Conservation (phyloP, 1,284 basidiomycete species). For the Earliella scabrosa region DNA sequence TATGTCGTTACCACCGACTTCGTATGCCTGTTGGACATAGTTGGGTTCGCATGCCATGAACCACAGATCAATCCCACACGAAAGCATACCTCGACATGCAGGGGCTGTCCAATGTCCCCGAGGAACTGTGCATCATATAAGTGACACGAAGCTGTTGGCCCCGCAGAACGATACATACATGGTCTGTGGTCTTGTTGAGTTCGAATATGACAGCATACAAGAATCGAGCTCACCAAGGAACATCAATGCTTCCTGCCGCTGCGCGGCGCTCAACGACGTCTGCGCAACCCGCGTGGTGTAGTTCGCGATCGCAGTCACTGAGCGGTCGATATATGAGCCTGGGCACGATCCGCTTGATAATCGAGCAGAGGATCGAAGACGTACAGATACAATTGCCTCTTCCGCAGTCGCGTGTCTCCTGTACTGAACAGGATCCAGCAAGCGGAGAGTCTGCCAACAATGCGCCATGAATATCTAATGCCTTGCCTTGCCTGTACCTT, state of each 20-base stretch:
- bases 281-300: slow-evolving; percentile 55
- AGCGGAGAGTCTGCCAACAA: slow-evolving; percentile 14
- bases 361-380: not conserved
- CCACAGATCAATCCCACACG: not conserved
- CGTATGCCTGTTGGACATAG: slow-evolving; percentile 13
- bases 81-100: slow-evolving; percentile 25
- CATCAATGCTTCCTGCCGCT: slow-evolving; percentile 54
- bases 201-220: not conserved
- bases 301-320: slow-evolving; percentile 51
- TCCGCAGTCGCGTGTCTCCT: slow-evolving; percentile 19
- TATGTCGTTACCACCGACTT: slow-evolving; percentile 36
- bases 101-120: slow-evolving; percentile 18
- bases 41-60: not conserved
- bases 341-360: too few species aligned
- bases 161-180: not conserved
- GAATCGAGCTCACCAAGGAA: slow-evolving; percentile 41
- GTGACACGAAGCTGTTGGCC: too few species aligned
- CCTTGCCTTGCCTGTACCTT: not conserved
- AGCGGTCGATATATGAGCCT: not conserved
- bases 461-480: not conserved
- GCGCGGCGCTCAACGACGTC: slow-evolving; percentile 42
- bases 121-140: slow-evolving; percentile 35
- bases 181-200: not conserved
- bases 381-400: slow-evolving; percentile 16
- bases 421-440: slow-evolving; percentile 18